Base-by-base conservation (phyloP, 148 eudicot species). In the Rheum nobile region DNA sequence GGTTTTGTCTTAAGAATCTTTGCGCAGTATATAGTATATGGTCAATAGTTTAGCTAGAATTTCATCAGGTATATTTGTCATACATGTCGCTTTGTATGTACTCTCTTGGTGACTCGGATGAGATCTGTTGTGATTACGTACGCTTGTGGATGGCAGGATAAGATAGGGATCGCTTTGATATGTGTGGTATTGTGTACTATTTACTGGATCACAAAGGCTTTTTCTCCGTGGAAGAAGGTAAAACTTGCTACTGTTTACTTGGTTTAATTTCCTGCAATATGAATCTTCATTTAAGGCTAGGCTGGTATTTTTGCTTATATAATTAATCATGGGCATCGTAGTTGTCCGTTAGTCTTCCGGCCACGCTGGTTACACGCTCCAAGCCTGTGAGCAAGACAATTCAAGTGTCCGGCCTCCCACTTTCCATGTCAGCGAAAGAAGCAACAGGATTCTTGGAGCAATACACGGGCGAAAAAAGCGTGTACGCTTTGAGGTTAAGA, bases 321-420 rank as follows among this genome's bases (percentile, higher is more conserved):
- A n/a, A n/a, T n/a, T n/a, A n/a, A n/a, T n/a, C n/a, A n/a, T n/a
- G n/a, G n/a, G n/a, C n/a, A n/a, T 8, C 31, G 14, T 10, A 55
- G 14, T 10, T 22, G 26, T 8, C 63, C 3, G 8, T n/a, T 8
- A 54, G 22, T 54, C 61, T 54, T 8, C 61, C 26, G 10, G 21
- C 28, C 13, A 14, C 24, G 65, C 31, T 57, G 17, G 65, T 57
- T 24, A 11, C 65, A 9, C 65, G 26, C 10, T 26, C 65, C 65
- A 57, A 57, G 31, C 65, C 65, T 10, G 43, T 35, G 85, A 75
- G 80, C 11, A 85, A 78, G 75, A 85, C 88, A 71, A 72, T 85
- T 67, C 83, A 78, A 17, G 47, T 85, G 41, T 80, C 79, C 0
- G 88, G 88, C 54, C 80, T 85, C 63, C 87, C 85, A 13, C 57